Conservation (phyloP, 75 land plant species). For the Gnetum montanum region DNA sequence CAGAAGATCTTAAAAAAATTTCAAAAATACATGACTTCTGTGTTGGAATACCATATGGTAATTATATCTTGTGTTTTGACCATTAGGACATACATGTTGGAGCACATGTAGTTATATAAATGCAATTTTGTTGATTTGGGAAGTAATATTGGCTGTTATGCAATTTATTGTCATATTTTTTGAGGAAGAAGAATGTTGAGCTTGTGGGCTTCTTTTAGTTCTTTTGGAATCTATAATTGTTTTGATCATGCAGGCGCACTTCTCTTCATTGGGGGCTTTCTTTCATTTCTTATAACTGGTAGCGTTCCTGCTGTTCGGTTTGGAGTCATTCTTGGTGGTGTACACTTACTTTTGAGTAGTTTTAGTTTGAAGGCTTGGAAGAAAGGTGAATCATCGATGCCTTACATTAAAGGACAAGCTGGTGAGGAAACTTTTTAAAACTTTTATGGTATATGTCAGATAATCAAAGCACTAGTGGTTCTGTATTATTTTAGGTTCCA, state of each 20-base stretch:
- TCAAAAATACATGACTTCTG: slow-evolving; percentile 66
- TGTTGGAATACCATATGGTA: slow-evolving; percentile 93
- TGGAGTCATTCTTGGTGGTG: slow-evolving; percentile 81
- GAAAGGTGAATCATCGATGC: slow-evolving; percentile 35
- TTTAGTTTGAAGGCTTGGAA: slow-evolving; percentile 65
- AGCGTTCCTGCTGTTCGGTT: slow-evolving; percentile 79
- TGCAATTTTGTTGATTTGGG: too few relatives aligned
- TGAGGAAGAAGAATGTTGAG: too few relatives aligned
- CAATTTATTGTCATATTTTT: not conserved
- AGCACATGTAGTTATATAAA: too few relatives aligned
- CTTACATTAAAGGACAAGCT: slow-evolving; percentile 61
- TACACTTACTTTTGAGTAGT: slow-evolving; percentile 56
- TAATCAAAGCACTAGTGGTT: not conserved
- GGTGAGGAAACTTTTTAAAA: slow-evolving; percentile 25
- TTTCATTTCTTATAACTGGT: slow-evolving; percentile 78
- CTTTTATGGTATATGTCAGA: not conserved
- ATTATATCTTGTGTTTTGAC: slow-evolving; percentile 4
- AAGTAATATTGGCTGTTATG: not conserved
- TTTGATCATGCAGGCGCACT: slow-evolving; percentile 37
- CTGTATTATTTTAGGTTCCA: not conserved
- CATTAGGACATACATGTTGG: not conserved
- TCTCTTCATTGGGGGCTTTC: slow-evolving; percentile 71
- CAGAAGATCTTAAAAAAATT: slow-evolving; percentile 27
- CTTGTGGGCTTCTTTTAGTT: not conserved
- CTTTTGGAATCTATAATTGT: slow-evolving; percentile 4